These are phyloP conservation scores for Cladorrhinum sp. DNA, from an alignment of 2,329 filamentous ascomycete species.

Conservation along the genomic window DNA sequence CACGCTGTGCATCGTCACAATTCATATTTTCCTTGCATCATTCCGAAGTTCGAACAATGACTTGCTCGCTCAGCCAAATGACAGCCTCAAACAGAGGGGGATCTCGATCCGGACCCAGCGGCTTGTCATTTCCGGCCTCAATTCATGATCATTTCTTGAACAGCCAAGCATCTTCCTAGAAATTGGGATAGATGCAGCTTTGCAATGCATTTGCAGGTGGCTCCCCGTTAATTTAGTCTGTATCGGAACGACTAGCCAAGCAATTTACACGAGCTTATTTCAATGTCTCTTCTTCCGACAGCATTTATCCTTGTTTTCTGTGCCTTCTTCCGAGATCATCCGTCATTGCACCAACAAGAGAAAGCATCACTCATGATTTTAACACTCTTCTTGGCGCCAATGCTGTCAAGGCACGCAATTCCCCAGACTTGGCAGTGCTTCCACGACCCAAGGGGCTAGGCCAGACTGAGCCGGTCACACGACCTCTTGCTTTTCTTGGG, in stretches of 20 bases:
- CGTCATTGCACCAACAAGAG: neutral
- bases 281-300: neutral
- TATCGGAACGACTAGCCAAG: neutral
- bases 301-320: neutral
- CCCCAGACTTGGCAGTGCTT: neutral
- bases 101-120: neutral
- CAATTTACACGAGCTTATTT: neutral
- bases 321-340: neutral
- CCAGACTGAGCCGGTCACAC: neutral
- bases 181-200: neutral
- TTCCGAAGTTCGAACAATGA: neutral
- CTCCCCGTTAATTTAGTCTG: neutral
- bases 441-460: neutral
- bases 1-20: neutral
- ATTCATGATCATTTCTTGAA: neutral
- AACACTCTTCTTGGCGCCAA: neutral
- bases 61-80: neutral
- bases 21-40: neutral
- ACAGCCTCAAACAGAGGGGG: neutral
- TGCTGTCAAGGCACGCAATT: neutral
- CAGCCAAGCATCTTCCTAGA: neutral
- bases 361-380: neutral
- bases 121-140: neutral
- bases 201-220: neutral
- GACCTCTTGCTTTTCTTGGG: neutral